phyloP scores from a whole-genome alignment of 768 basidiomycete species.

The Auriculariales sp. region DNA sequence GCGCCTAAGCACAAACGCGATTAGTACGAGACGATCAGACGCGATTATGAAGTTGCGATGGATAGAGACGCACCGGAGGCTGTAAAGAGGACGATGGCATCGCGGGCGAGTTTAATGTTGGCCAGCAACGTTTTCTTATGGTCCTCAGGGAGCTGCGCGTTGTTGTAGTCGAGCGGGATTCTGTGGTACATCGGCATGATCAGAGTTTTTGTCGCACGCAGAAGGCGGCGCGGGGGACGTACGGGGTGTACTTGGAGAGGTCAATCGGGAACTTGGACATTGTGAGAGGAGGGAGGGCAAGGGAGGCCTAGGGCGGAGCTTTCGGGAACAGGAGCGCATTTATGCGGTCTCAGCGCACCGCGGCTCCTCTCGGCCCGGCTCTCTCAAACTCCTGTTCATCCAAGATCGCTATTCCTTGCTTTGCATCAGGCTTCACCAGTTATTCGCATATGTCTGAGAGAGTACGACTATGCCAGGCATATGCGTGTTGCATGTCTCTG shows the following conservation, averaged over 20 bases:
- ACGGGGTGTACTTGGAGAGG: conserved; percentile 66
- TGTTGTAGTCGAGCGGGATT: conserved; percentile 57
- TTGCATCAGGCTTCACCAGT: too few species aligned
- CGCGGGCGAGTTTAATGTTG: conserved; percentile 72
- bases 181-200: conserved; percentile 23
- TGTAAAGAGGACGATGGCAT: conserved; percentile 77
- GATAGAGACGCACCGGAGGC: conserved; percentile 45
- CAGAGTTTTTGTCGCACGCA: neutral
- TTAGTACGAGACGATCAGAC: neutral
- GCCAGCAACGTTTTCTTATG: conserved; percentile 41
- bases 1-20: conserved; percentile 5
- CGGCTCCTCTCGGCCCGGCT: too few species aligned
- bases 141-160: conserved; percentile 44
- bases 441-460: too few species aligned
- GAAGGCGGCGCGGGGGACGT: conserved; percentile 5
- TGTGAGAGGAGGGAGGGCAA: conserved; percentile 20
- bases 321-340: too few species aligned
- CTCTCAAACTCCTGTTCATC: too few species aligned
- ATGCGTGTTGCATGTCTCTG: too few species aligned
- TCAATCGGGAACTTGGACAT: conserved; percentile 56
- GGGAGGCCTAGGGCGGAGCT: neutral
- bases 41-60: neutral
- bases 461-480: too few species aligned
- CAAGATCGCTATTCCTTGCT: too few species aligned
- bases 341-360: too few species aligned